Evolutionary conservation across 2,329 filamentous ascomycete genomes (phyloP).

Genomic region (Penicillium aurantiogriseum): DNA sequence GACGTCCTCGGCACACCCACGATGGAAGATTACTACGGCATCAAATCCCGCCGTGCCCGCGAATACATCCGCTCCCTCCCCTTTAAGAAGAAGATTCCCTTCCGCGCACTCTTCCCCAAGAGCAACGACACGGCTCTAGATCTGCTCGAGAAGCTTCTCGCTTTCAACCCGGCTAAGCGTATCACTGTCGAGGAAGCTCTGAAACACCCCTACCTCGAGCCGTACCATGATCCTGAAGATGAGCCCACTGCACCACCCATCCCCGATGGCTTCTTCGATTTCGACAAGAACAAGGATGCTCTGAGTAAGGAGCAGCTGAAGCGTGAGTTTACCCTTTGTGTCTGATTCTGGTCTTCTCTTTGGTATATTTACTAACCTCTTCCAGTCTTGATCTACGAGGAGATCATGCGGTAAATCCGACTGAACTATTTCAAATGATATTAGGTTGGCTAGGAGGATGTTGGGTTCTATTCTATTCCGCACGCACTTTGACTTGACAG

Average conservation of each 20-base stretch:
- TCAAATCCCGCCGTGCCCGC: constrained; percentile 94
- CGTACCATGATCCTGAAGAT: constrained; percentile 97
- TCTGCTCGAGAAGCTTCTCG: constrained; percentile 88
- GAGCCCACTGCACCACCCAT: constrained; percentile 96
- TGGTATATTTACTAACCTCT: constrained; percentile 11
- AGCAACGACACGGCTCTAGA: constrained; percentile 97
- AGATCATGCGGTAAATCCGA: constrained; percentile 71
- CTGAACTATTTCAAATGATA: not conserved
- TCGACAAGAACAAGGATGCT: constrained; percentile 99
- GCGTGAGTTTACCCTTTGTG: constrained; percentile 49
- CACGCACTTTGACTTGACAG: constrained; percentile 13
- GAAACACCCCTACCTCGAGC: constrained; percentile 96
- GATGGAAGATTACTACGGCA: constrained; percentile 99
- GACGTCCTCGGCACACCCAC: constrained; percentile 97
- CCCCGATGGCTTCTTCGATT: constrained; percentile 98
- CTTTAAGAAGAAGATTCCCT: constrained; percentile 99
- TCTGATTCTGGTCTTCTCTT: not conserved
- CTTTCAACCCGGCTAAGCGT: constrained; percentile 97
- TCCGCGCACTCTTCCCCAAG: constrained; percentile 96
- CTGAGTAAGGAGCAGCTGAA: constrained; percentile 98
- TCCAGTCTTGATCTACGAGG: constrained; percentile 83
- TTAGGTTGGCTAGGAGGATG: not conserved
- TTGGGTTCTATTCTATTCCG: constrained; percentile 12
- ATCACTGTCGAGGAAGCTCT: constrained; percentile 97
- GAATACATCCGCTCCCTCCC: constrained; percentile 98